phyloP scores from a whole-genome alignment of 495 filamentous ascomycete species.

The Penicillium ochrochloron region DNA sequence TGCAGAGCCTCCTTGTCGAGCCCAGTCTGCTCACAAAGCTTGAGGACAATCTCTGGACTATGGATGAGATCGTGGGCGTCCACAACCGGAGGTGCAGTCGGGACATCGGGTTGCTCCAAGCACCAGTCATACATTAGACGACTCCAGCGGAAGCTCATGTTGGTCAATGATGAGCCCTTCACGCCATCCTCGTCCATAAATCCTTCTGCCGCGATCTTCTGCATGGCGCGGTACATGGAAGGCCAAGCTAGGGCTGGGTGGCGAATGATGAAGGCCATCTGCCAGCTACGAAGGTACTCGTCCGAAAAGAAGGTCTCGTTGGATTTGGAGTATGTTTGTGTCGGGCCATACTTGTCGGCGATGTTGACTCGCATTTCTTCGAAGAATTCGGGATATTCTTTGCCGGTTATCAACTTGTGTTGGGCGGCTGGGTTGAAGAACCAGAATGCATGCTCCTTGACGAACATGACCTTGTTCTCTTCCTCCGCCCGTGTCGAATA shows the following conservation, averaged over 20 bases:
- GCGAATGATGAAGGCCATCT: constrained; percentile 47
- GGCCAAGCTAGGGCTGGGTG: constrained; percentile 48
- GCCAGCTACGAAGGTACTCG: constrained; percentile 40
- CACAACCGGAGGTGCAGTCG: constrained; percentile 39
- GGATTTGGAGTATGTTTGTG: constrained; percentile 27
- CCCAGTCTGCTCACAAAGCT: constrained; percentile 40
- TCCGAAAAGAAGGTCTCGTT: constrained; percentile 47
- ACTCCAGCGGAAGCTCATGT: constrained; percentile 40
- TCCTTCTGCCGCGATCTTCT: constrained; percentile 25
- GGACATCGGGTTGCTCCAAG: constrained; percentile 24
- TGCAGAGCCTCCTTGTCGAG: constrained; percentile 37
- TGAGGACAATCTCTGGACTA: constrained; percentile 34
- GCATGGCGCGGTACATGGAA: constrained; percentile 39
- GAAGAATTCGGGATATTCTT: not conserved
- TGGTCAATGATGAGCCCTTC: constrained; percentile 20
- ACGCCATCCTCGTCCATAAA: constrained; percentile 19
- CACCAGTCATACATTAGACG: constrained; percentile 44
- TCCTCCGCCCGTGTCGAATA: constrained; percentile 29
- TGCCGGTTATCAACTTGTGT: constrained; percentile 8
- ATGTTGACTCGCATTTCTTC: constrained; percentile 16
- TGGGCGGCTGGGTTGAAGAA: constrained; percentile 22
- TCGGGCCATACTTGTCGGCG: constrained; percentile 19
- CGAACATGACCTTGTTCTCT: constrained; percentile 36
- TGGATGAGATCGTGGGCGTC: constrained; percentile 54
- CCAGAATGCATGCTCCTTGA: constrained; percentile 48